Conservation (phyloP, 2,329 filamentous ascomycete genomes). For the Escovopsis sp. region DNA sequence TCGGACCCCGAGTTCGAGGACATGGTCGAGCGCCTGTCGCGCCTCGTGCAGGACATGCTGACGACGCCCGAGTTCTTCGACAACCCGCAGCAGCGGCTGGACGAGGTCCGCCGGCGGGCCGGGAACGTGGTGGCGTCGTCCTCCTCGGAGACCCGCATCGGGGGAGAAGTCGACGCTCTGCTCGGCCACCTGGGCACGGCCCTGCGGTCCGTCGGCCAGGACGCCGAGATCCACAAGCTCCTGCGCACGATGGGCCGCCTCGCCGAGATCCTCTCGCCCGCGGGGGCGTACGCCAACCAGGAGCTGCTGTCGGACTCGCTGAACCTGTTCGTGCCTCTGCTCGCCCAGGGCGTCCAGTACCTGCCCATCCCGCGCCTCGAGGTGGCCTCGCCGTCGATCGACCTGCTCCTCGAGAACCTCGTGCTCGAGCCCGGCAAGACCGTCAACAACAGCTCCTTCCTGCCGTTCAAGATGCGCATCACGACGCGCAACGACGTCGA, state of each 20-base stretch:
- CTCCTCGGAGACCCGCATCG: conserved; percentile 51
- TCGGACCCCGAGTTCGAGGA: conserved; percentile 72
- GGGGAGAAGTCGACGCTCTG: conserved; percentile 57
- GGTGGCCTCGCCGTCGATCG: conserved; percentile 65
- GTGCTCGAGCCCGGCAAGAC: conserved; percentile 78
- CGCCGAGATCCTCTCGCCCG: conserved; percentile 52
- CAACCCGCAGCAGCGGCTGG: conserved; percentile 43
- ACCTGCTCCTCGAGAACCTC: conserved; percentile 78
- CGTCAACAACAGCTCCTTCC: conserved; percentile 73
- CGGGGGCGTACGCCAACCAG: conserved; percentile 46
- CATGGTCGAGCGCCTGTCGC: conserved; percentile 56
- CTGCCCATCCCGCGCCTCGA: conserved; percentile 86
- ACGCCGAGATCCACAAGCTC: conserved; percentile 57
- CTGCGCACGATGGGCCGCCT: conserved; percentile 52
- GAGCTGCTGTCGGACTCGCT: conserved; percentile 62
- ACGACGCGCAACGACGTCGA: conserved; percentile 79
- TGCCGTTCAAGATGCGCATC: conserved; percentile 69
- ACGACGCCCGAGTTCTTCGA: conserved; percentile 80
- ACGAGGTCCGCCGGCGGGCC: conserved; percentile 34
- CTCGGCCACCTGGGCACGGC: conserved; percentile 54
- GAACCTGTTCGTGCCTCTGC: conserved; percentile 65
- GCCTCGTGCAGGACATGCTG: conserved; percentile 63
- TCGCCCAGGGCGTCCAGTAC: conserved; percentile 68
- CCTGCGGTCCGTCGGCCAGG: conserved; percentile 50
- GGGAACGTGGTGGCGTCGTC: conserved; percentile 45